These are phyloP conservation scores for Fusarium sp. DNA, from an alignment of 2,329 filamentous ascomycete species.

Conservation along the genomic window DNA sequence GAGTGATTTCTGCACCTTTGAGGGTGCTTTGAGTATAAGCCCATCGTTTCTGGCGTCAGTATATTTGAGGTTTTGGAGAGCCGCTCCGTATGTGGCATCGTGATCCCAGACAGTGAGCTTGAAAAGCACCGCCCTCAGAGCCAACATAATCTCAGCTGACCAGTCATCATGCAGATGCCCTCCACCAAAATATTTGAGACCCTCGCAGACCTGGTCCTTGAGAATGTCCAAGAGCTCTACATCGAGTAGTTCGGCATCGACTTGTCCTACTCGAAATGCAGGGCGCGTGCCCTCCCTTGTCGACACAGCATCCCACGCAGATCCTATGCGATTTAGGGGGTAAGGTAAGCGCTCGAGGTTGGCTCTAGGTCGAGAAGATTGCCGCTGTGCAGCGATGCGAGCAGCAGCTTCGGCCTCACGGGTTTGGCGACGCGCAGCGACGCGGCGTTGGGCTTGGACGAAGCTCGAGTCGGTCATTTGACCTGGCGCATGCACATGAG, in stretches of 20 bases:
- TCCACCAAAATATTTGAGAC: constrained; percentile 85
- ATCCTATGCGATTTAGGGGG: constrained; percentile 69
- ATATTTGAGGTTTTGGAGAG: constrained; percentile 90
- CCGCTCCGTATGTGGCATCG: constrained; percentile 92
- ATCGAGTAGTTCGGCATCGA: constrained; percentile 94
- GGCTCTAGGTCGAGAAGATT: constrained; percentile 64
- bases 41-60: constrained; percentile 79
- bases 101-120: constrained; percentile 98
- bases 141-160: constrained; percentile 84
- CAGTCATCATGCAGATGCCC: constrained; percentile 83
- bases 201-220: constrained; percentile 86
- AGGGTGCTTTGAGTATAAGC: constrained; percentile 73
- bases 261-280: constrained; percentile 92
- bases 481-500: constrained; percentile 49
- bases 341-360: constrained; percentile 68
- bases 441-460: constrained; percentile 87
- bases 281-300: constrained; percentile 83
- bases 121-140: constrained; percentile 82
- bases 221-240: constrained; percentile 90
- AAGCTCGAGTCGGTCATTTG: constrained; percentile 73
- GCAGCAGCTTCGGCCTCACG: constrained; percentile 75
- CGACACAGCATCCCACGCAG: constrained; percentile 75
- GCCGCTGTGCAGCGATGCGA: constrained; percentile 60
- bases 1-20: constrained; percentile 82
- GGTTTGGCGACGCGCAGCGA: constrained; percentile 81